Conservation (phyloP, 148 eudicot genomes). For the Camellia granthamiana region DNA sequence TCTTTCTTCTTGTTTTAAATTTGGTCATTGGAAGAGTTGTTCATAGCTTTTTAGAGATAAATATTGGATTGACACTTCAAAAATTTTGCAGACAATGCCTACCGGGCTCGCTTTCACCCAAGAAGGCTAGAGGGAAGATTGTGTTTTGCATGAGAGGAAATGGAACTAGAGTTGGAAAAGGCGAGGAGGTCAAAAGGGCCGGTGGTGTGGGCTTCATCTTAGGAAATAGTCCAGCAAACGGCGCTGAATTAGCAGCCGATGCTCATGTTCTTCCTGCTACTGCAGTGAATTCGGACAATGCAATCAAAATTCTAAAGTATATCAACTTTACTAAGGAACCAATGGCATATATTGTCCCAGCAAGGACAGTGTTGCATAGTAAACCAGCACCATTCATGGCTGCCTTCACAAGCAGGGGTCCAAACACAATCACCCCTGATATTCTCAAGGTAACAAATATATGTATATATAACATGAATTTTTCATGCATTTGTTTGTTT, state of each 20-base stretch:
- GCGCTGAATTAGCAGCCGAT: slow-evolving; percentile 48
- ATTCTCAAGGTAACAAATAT: slow-evolving; percentile 54
- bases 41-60: neutral
- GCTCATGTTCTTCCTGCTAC: slow-evolving; percentile 82
- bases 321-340: slow-evolving; percentile 53
- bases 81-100: slow-evolving; percentile 64
- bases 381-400: slow-evolving; percentile 75
- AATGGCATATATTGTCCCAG: slow-evolving; percentile 52
- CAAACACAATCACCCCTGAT: slow-evolving; percentile 52
- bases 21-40: too few species aligned
- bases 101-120: slow-evolving; percentile 55
- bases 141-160: slow-evolving; percentile 73
- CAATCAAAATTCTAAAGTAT: slow-evolving; percentile 46
- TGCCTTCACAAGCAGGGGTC: slow-evolving; percentile 73
- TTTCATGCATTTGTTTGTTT: too few species aligned
- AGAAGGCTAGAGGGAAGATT: slow-evolving; percentile 63
- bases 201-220: slow-evolving; percentile 70
- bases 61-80: neutral
- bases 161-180: slow-evolving; percentile 67
- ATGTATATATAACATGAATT: too few species aligned
- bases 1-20: neutral
- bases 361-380: slow-evolving; percentile 17
- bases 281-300: slow-evolving; percentile 44
- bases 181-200: slow-evolving; percentile 72
- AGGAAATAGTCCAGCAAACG: slow-evolving; percentile 42